These are phyloP conservation scores for Beauveria asiatica DNA, from an alignment of 2,329 filamentous ascomycete species.

Conservation along the genomic window DNA sequence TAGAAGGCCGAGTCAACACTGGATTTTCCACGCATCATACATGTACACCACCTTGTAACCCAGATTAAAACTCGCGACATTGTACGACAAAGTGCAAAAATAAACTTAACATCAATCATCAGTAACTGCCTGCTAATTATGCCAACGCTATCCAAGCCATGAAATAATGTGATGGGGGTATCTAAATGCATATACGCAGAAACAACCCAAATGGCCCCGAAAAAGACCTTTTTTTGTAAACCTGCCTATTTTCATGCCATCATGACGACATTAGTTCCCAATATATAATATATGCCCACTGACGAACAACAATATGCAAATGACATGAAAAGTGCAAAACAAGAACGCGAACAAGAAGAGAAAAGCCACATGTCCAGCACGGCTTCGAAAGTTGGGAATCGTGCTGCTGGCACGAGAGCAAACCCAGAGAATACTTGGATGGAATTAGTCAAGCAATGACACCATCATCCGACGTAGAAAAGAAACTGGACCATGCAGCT, in stretches of 20 bases:
- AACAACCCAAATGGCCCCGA: not conserved
- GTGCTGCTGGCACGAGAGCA: not conserved
- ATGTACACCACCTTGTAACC: not conserved
- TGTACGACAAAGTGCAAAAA: not conserved
- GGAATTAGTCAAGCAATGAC: not conserved
- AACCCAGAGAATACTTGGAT: not conserved
- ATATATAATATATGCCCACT: not conserved
- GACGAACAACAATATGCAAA: not conserved
- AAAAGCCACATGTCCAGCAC: conserved; percentile 9
- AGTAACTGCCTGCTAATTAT: conserved; percentile 11
- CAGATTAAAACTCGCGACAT: not conserved
- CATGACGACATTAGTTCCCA: not conserved
- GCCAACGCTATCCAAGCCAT: conserved; percentile 11
- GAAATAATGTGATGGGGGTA: conserved; percentile 11
- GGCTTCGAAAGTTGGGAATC: not conserved
- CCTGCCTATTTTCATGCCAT: conserved; percentile 1
- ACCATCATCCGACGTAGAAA: not conserved
- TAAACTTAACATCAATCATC: not conserved
- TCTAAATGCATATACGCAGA: conserved; percentile 9
- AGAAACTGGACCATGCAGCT: not conserved
- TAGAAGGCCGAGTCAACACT: too few relatives aligned
- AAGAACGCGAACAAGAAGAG: not conserved
- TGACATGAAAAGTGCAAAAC: not conserved
- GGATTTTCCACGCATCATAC: not conserved
- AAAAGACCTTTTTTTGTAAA: not conserved